These are phyloP conservation scores for Colletotrichum phormii DNA, from an alignment of 2,329 filamentous ascomycete species.

Conservation along the genomic window DNA sequence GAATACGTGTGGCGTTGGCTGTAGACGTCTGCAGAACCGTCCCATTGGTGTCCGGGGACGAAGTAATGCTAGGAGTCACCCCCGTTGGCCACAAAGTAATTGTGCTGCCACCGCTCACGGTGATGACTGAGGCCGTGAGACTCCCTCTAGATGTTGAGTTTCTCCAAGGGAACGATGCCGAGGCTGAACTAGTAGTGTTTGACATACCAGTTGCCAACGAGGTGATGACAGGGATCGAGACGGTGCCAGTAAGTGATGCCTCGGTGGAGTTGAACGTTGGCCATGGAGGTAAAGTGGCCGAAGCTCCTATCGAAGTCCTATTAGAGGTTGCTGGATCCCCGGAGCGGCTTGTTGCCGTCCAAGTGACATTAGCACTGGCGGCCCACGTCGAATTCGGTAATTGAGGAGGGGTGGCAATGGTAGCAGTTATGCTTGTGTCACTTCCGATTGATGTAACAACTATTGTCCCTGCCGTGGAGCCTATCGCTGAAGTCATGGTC, in stretches of 20 bases:
- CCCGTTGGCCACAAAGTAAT: neutral
- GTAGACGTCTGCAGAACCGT: constrained; percentile 4
- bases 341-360: neutral
- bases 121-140: neutral
- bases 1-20: neutral
- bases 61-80: neutral
- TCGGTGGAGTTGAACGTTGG: constrained; percentile 19
- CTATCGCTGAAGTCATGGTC: neutral
- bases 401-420: neutral
- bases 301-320: neutral
- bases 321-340: neutral
- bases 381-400: neutral
- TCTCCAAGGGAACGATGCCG: constrained; percentile 10
- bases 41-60: neutral
- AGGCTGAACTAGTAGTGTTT: neutral
- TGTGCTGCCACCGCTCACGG: neutral
- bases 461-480: neutral
- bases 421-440: neutral
- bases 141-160: constrained; percentile 1
- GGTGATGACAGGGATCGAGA: constrained; percentile 13
- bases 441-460: neutral
- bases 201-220: neutral
- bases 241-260: constrained; percentile 9
- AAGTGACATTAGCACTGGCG: constrained; percentile 10
- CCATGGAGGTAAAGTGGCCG: neutral